Percentiles rank a stretch among this genome's conserved stretches.
phyloP scores from a whole-genome alignment of 495 filamentous ascomycete species.

The Aspergillus bridgeri region DNA sequence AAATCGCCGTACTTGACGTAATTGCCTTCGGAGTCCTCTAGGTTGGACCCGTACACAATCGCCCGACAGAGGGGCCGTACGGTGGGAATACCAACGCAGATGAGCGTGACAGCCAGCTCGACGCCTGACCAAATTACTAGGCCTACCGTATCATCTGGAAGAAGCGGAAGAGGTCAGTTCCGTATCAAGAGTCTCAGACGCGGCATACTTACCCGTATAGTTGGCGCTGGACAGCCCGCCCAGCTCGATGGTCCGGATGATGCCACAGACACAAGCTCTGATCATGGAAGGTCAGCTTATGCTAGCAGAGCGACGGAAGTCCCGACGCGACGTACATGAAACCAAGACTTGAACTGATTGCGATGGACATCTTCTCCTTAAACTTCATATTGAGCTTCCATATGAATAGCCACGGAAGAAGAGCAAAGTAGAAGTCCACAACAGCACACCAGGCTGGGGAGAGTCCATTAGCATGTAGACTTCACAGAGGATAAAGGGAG shows the following conservation, averaged over 20 bases:
- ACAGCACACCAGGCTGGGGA: conserved; percentile 20
- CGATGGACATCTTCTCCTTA: conserved; percentile 24
- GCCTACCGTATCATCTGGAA: conserved; percentile 17
- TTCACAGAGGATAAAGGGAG: neutral
- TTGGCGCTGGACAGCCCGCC: conserved; percentile 17
- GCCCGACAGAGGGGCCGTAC: conserved; percentile 19
- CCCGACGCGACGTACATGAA: conserved; percentile 12
- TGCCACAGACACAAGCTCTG: conserved; percentile 20
- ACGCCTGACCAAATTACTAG: conserved; percentile 22
- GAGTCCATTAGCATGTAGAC: neutral
- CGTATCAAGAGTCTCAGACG: neutral
- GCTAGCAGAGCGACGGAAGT: neutral
- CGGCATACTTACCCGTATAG: conserved; percentile 15
- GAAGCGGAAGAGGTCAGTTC: neutral
- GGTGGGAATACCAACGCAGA: conserved; percentile 22
- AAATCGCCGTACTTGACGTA: conserved; percentile 10
- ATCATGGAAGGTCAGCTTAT: neutral
- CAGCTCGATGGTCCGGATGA: conserved; percentile 19
- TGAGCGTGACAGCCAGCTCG: conserved; percentile 20
- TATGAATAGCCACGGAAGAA: conserved; percentile 24
- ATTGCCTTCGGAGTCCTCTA: conserved; percentile 9
- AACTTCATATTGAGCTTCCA: conserved; percentile 25
- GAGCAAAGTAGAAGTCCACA: conserved; percentile 23
- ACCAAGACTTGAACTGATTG: conserved; percentile 21
- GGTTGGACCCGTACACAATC: conserved; percentile 16